Base-by-base conservation (phyloP, 2,329 filamentous ascomycete species). In the Elsinoe batatas region DNA sequence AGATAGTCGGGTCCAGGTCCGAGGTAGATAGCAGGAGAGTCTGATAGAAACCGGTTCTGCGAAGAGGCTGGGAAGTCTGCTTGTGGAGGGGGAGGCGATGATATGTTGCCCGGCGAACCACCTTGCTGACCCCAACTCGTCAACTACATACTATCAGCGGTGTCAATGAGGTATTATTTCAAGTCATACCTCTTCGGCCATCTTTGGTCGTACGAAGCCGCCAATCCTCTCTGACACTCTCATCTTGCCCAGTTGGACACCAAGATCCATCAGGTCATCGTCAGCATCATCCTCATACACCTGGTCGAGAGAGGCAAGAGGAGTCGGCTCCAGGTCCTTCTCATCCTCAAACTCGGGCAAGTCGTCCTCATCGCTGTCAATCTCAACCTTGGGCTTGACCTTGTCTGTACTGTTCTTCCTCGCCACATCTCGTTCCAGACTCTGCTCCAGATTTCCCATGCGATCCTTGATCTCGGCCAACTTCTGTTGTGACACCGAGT, bases 391-490 rank as follows among this genome's bases (percentile, higher is more conserved):
- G 7, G 60, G 47, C 22, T 50, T 53, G 30, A 37, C 35, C 57
- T 37, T 56, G 49, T 47, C 43, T 37, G 63, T 64, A 18, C 58
- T 58, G 20, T 57, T 58, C 40, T 63, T 71, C 56, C 77, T 76
- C 13, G 80, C 81, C 30, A 86, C 79, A 66, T 87, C 83, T 42
- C 82, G 74, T 68, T 88, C 86, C 5, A 89, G 74, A 56, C 83
- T 79, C 54, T 81, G 76, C 69, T 89, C 86, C 15, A 89, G 71
- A 7, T 79, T 81, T 22, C 84, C 85, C 69, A 89, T 86, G 68
- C 85, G 84, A 67, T 90, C 86, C 70, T 90, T 90, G 67, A 90
- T 84, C 64, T 88, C 83, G 3, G 83, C 85, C 54, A 90, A 74
- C 62, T 83, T 83, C 62, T 83, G 76, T 68, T 87, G 84, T 54